phyloP scores from a whole-genome alignment of 352 stramenopile species.

The Pelagophyceae sp. region DNA sequence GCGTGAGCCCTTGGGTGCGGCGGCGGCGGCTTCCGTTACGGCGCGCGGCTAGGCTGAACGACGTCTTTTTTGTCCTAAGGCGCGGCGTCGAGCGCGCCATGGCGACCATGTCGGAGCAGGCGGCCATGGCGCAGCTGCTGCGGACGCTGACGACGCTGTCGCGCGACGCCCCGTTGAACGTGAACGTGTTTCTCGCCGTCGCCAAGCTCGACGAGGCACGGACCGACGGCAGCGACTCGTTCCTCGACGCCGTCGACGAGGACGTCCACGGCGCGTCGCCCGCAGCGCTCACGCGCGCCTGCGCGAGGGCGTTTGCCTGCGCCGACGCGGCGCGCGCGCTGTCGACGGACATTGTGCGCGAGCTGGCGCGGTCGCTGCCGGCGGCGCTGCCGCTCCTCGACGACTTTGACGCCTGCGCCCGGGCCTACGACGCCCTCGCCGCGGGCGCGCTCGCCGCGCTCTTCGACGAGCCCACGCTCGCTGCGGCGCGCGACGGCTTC shows the following conservation, averaged over 20 bases:
- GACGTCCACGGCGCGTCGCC: slow-evolving; percentile 16
- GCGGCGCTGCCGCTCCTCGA: slow-evolving; percentile 3
- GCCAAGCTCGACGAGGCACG: background rate
- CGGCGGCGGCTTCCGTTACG: background rate
- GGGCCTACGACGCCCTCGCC: slow-evolving; percentile 3
- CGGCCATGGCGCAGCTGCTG: background rate
- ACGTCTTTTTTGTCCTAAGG: slow-evolving; percentile 14
- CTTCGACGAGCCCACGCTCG: slow-evolving; percentile 10
- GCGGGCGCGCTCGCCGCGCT: background rate
- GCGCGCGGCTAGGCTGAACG: background rate
- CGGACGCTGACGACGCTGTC: slow-evolving; percentile 13
- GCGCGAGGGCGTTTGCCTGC: background rate
- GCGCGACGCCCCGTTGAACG: background rate
- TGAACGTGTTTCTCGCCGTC: background rate
- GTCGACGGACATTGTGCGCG: background rate
- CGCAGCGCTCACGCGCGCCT: background rate
- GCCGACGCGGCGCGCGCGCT: background rate
- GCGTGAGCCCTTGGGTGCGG: background rate
- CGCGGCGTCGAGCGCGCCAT: slow-evolving; percentile 11
- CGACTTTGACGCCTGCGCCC: slow-evolving; percentile 3
- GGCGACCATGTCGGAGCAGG: background rate
- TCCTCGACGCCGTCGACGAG: background rate
- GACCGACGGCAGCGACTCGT: background rate
- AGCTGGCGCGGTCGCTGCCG: background rate
- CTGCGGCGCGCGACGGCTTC: background rate